A percentile compares a stretch with the other conserved stretches of the same genome.
phyloP scores from a whole-genome alignment of 1,284 basidiomycete genomes.

The Ustilago cynodontis region DNA sequence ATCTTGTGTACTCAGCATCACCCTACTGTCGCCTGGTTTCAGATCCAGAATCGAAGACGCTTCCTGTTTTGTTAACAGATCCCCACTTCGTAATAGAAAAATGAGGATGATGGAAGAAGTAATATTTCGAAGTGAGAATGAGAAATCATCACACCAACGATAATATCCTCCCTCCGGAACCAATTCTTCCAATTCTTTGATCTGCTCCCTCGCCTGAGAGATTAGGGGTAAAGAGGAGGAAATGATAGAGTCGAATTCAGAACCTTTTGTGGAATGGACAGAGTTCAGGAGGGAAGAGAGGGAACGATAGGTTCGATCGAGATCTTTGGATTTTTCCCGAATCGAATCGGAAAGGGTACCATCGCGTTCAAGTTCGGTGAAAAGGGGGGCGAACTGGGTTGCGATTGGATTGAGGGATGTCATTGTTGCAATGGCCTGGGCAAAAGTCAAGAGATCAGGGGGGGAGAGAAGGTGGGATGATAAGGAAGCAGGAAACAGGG shows the following conservation, averaged over 20 bases:
- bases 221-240: neutral
- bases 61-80: conserved; percentile 48
- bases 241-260: conserved; percentile 11
- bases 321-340: conserved; percentile 50
- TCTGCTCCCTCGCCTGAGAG: neutral
- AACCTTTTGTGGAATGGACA: conserved; percentile 43
- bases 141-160: conserved; percentile 45
- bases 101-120: conserved; percentile 28
- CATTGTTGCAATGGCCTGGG: neutral
- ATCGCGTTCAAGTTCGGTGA: conserved; percentile 51
- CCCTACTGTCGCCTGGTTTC: neutral
- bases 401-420: neutral
- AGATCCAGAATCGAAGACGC: conserved; percentile 33
- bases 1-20: conserved; percentile 60
- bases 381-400: conserved; percentile 42
- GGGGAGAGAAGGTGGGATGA: neutral
- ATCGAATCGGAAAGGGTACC: conserved; percentile 41
- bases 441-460: too few species aligned
- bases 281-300: conserved; percentile 43
- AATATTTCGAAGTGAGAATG: conserved; percentile 24
- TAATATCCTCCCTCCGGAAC: conserved; percentile 43
- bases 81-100: conserved; percentile 46
- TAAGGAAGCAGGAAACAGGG: neutral
- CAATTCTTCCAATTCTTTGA: conserved; percentile 18
- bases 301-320: conserved; percentile 44